A percentile compares a stretch with the other conserved stretches of the same genome.
phyloP scores from a whole-genome alignment of 768 basidiomycete genomes.

The Crassisporium funariophilum region DNA sequence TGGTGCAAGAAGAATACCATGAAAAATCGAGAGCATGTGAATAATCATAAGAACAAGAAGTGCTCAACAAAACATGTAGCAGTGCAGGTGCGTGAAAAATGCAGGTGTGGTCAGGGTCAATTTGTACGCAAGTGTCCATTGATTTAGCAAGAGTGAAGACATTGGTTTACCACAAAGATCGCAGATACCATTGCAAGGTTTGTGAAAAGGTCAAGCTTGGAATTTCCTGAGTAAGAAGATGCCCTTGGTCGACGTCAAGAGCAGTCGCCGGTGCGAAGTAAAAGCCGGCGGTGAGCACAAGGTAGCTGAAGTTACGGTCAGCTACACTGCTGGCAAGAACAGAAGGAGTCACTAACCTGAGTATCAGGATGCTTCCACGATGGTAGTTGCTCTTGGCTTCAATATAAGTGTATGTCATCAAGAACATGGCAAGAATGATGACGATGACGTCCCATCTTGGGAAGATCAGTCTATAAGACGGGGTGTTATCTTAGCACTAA shows the following conservation, averaged over 20 bases:
- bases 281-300: slow-evolving; percentile 90
- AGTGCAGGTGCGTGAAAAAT: background rate
- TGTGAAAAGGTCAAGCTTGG: slow-evolving; percentile 41
- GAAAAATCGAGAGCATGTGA: slow-evolving; percentile 1
- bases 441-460: slow-evolving; percentile 97
- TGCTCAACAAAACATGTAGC: background rate
- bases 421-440: slow-evolving; percentile 93
- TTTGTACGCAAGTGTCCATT: too few relatives aligned
- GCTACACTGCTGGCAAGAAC: slow-evolving; percentile 1
- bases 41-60: background rate
- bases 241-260: slow-evolving; percentile 40
- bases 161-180: slow-evolving; percentile 25
- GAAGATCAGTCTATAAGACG: slow-evolving; percentile 78
- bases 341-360: slow-evolving; percentile 60
- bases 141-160: slow-evolving; percentile 3
- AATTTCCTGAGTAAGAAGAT: slow-evolving; percentile 34
- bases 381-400: slow-evolving; percentile 99
- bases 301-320: slow-evolving; percentile 58
- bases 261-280: slow-evolving; percentile 76
- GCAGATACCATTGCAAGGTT: slow-evolving; percentile 41
- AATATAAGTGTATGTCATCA: slow-evolving; percentile 98
- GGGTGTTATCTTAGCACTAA: slow-evolving; percentile 2
- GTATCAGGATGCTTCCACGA: slow-evolving; percentile 91
- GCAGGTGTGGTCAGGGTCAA: too few relatives aligned
- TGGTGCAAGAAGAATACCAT: slow-evolving; percentile 2